Evolutionary conservation across 176 grass and related monocot genomes (phyloP).

Genomic region (Calamus simplicifolius): DNA sequence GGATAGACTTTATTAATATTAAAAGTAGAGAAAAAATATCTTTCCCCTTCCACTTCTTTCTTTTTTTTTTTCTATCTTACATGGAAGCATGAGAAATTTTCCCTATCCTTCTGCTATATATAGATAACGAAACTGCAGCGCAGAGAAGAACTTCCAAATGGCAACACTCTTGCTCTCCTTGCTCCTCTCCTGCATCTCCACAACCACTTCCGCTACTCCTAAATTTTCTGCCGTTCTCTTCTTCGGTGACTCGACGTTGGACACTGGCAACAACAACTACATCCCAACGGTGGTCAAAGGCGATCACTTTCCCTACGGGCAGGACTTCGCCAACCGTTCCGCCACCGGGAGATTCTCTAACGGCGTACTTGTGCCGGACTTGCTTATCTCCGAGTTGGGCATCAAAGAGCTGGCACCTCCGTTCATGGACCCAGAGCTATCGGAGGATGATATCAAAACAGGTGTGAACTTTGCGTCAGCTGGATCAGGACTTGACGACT

Average conservation of each 20-base stretch:
- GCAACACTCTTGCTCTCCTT: slow-evolving; percentile 17
- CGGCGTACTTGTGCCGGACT: slow-evolving; percentile 57
- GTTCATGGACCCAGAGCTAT: slow-evolving; percentile 35
- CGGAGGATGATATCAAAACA: slow-evolving; percentile 28
- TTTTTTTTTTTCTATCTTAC: too few relatives aligned
- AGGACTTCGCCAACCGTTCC: slow-evolving; percentile 42
- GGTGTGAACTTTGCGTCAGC: slow-evolving; percentile 72
- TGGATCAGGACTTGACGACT: slow-evolving; percentile 60
- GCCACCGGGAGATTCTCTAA: slow-evolving; percentile 75
- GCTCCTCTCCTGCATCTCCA: slow-evolving; percentile 22
- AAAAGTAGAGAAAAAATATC: too few relatives aligned
- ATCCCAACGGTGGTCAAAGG: slow-evolving; percentile 37
- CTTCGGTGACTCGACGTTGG: slow-evolving; percentile 59
- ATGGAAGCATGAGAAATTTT: too few relatives aligned
- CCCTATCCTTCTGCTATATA: too few relatives aligned
- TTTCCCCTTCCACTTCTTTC: too few relatives aligned
- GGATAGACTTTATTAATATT: too few relatives aligned
- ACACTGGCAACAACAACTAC: slow-evolving; percentile 60
- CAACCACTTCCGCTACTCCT: slow-evolving; percentile 1
- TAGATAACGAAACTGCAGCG: too few relatives aligned
- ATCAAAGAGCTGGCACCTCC: slow-evolving; percentile 50
- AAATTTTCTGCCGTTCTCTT: slow-evolving; percentile 53
- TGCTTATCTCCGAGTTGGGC: slow-evolving; percentile 44
- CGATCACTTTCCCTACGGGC: slow-evolving; percentile 57
- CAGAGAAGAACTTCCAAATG: too few relatives aligned